Percentiles rank a stretch among this genome's conserved stretches.
Evolutionary conservation across 2,329 filamentous ascomycete genomes (phyloP).

Genomic region (Macrophomina tecta): DNA sequence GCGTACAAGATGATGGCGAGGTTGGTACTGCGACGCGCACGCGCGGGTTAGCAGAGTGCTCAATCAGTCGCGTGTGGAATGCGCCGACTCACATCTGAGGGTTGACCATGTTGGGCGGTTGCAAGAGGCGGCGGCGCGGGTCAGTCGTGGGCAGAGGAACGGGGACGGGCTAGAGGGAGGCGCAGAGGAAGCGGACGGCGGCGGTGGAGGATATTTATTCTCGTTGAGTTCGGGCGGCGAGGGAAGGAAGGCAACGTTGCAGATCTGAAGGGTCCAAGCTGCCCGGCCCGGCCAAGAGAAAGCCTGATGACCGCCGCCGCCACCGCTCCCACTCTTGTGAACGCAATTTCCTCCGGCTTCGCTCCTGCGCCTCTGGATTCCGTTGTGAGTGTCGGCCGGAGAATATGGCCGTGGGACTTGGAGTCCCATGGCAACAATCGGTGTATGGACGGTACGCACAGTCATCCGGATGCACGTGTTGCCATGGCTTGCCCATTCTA

Average conservation of each 20-base stretch:
- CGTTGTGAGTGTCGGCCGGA: no score
- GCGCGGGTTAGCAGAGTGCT: slow-evolving; percentile 34
- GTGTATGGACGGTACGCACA: no score
- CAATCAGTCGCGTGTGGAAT: not conserved
- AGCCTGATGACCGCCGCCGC: not conserved
- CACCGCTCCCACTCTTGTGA: not conserved
- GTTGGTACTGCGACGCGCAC: slow-evolving; percentile 70
- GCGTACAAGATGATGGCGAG: slow-evolving; percentile 80
- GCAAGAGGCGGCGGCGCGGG: not conserved
- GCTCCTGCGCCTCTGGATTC: no score
- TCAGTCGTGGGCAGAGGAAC: not conserved
- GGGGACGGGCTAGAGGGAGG: slow-evolving; percentile 5
- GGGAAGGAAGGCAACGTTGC: slow-evolving; percentile 20
- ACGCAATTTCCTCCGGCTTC: not conserved
- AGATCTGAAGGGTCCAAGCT: slow-evolving; percentile 21
- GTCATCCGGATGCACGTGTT: no score
- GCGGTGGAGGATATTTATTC: slow-evolving; percentile 17
- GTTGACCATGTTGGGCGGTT: slow-evolving; percentile 29
- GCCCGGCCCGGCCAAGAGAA: not conserved
- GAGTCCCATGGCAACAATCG: no score
- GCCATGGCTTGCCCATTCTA: no score
- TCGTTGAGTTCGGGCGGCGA: slow-evolving; percentile 23
- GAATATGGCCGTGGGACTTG: no score
- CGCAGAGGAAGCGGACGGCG: not conserved
- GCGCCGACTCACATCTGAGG: slow-evolving; percentile 34